Evolutionary conservation across 768 basidiomycete genomes (phyloP).

Genomic region (Scleroderma bovista): DNA sequence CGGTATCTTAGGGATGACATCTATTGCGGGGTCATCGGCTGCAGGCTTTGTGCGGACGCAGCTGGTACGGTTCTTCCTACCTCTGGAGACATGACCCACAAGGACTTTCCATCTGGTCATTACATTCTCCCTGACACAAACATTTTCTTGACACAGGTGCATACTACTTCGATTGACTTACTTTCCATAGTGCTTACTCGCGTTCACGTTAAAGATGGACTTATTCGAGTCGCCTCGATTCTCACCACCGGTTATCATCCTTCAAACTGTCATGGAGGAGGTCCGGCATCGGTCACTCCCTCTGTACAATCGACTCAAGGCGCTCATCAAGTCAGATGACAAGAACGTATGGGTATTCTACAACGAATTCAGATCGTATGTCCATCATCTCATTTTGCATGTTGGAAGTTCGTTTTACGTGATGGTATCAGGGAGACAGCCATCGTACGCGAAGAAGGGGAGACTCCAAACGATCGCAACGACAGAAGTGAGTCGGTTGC

Average conservation of each 20-base stretch:
- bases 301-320: conserved; percentile 86
- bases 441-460: conserved; percentile 66
- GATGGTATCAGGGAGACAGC: conserved; percentile 62
- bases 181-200: not conserved
- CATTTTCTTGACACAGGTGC: conserved; percentile 83
- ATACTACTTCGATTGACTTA: conserved; percentile 11
- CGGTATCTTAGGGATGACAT: conserved; percentile 92
- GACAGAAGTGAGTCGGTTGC: conserved; percentile 65
- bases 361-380: conserved; percentile 80
- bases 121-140: conserved; percentile 93
- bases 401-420: not conserved
- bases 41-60: conserved; percentile 50
- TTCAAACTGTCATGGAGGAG: conserved; percentile 96
- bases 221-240: conserved; percentile 77
- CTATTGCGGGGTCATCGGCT: conserved; percentile 74
- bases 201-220: conserved; percentile 54
- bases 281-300: conserved; percentile 92
- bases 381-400: conserved; percentile 9
- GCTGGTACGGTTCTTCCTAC: conserved; percentile 48
- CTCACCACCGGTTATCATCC: conserved; percentile 74
- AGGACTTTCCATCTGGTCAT: conserved; percentile 58
- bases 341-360: conserved; percentile 83
- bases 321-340: conserved; percentile 78
- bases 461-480: conserved; percentile 90
- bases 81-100: conserved; percentile 53